Conservation (phyloP, 768 basidiomycete genomes). For the Pisolithus albus region DNA sequence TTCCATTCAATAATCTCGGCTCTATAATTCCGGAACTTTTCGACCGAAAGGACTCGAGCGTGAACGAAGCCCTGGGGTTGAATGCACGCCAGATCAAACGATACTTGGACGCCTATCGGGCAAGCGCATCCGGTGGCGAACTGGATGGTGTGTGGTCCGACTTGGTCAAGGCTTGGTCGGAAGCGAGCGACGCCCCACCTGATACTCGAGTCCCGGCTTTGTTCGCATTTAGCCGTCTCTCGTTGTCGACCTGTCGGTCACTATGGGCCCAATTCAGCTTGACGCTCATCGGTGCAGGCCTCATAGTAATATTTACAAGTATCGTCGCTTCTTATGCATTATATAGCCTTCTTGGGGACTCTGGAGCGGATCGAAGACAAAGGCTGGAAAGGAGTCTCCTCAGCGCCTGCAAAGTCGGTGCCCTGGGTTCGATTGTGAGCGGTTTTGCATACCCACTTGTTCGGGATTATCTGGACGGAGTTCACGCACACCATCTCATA, state of each 20-base stretch:
- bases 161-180: conserved; percentile 43
- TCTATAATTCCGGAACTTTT: conserved; percentile 89
- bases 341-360: conserved; percentile 42
- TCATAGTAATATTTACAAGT: conserved; percentile 52
- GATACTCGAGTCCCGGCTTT: conserved; percentile 9
- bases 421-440: conserved; percentile 30
- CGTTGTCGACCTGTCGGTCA: conserved; percentile 57
- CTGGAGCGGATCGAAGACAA: conserved; percentile 33
- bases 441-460: conserved; percentile 30
- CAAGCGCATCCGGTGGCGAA: conserved; percentile 63
- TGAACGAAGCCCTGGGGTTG: conserved; percentile 56
- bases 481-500: conserved; percentile 44
- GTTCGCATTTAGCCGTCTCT: conserved; percentile 26
- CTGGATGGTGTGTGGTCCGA: conserved; percentile 58
- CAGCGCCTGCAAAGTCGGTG: conserved; percentile 29
- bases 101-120: conserved; percentile 74
- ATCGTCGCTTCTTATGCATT: conserved; percentile 49
- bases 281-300: conserved; percentile 66
- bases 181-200: conserved; percentile 23
- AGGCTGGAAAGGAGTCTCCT: conserved; percentile 33
- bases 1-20: conserved; percentile 95
- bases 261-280: conserved; percentile 96
- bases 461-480: conserved; percentile 33
- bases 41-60: conserved; percentile 38
- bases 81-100: conserved; percentile 70